Evolutionary conservation across 1,139 yeast species (phyloP), one percentile per base, ranked within the genome.

Genomic region (Saccharomyces hybrid): DNA sequence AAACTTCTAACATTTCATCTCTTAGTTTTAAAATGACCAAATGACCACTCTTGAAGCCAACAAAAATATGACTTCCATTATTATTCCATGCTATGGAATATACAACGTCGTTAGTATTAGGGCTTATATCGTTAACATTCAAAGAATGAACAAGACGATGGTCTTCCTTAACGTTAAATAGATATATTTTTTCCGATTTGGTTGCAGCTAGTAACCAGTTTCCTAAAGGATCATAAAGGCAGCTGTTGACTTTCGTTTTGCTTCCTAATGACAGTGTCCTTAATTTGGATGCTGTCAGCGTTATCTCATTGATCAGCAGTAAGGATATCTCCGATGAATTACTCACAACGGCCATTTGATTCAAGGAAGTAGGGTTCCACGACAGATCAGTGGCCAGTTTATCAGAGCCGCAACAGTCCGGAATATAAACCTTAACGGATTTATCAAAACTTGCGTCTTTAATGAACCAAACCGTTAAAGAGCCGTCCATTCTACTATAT

Each of bases 291-390:
- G 59, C 41, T 4, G 49, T 53, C 34, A 73, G 63, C 21, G 68
- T 67, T 5, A 78, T 78, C 34, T 69, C 72, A 19, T 78, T 76
- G 1, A 70, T 63, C 55, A 78, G 78, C 93, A 93, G 86, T 8
- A 83, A 64, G 59, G 77, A 78, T 31, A 86, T 68, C 48, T 66
- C 67, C n/a, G 71, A 68, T 59, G 84, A 88, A 52, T 79, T 71
- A 1, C 85, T 83, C 14, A 81, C 85, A 2, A 87, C 77, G 1
- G 82, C 87, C 57, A 87, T 73, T 27, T 77, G 70, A 48, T 72
- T 73, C 26, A 79, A 80, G 50, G 77, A 74, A 14, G 65, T 65
- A 0, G 90, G 87, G 56, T 82, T 77, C 90, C 93, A 87, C 1
- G 81, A 67, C 2, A 86, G 61, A 14, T 77, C 66, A 50, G 78